phyloP scores from a whole-genome alignment of 441 rosid genomes.

The Iberis amara region DNA sequence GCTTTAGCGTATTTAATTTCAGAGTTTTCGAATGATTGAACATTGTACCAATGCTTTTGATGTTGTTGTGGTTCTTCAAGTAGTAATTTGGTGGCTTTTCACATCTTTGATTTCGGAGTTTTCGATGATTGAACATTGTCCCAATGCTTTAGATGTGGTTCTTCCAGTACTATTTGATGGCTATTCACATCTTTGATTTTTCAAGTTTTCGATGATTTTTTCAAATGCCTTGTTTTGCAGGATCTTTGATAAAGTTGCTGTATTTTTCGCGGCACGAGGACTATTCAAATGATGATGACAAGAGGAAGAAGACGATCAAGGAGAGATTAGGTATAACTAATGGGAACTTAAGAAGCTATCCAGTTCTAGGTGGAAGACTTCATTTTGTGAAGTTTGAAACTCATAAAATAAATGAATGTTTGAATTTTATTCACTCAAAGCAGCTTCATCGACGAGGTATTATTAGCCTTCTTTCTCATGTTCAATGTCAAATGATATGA shows the following conservation, averaged over 20 bases:
- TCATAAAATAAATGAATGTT: constrained; percentile 76
- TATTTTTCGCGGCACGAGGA: constrained; percentile 96
- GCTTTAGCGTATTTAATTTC: too few relatives aligned
- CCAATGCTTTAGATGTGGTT: background rate
- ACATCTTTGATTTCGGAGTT: too few relatives aligned
- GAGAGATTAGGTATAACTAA: constrained; percentile 70
- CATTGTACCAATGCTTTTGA: background rate
- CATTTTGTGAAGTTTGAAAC: constrained; percentile 99
- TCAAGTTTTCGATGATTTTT: too few relatives aligned
- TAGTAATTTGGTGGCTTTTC: too few relatives aligned
- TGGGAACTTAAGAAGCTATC: constrained; percentile 81
- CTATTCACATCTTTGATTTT: too few relatives aligned
- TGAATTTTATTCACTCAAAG: constrained; percentile 89
- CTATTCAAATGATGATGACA: constrained; percentile 48
- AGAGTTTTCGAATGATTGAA: too few relatives aligned
- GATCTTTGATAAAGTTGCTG: constrained; percentile 90
- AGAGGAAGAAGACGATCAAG: constrained; percentile 64
- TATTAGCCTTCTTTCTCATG: constrained; percentile 24
- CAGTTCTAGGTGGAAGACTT: constrained; percentile 96
- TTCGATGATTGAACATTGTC: too few relatives aligned
- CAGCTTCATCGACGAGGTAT: constrained; percentile 87
- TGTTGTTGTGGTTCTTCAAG: too few relatives aligned
- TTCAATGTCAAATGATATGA: background rate
- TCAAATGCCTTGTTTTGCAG: constrained; percentile 49
- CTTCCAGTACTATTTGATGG: background rate